A percentile compares a stretch with the other conserved stretches of the same genome.
phyloP scores from a whole-genome alignment of 83 land plant species.

The Picea engelmannii region DNA sequence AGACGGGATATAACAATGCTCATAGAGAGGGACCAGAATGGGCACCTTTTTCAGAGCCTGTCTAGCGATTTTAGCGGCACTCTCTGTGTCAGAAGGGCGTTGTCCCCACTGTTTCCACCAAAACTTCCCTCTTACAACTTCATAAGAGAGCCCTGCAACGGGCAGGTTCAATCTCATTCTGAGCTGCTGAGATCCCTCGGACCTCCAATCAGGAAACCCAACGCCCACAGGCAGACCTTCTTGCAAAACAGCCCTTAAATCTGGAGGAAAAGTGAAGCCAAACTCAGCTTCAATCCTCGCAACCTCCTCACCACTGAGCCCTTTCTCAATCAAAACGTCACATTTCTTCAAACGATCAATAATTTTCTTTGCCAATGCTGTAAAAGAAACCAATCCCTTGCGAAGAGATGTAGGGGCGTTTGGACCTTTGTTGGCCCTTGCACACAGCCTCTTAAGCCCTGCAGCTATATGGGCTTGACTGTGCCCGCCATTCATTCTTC shows the following conservation, averaged over 20 bases:
- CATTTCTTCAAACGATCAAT: conserved; percentile 58
- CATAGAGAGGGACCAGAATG: conserved; percentile 58
- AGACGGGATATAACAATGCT: conserved; percentile 54
- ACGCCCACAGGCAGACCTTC: conserved; percentile 64
- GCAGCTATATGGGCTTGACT: too few species aligned
- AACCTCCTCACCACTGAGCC: conserved; percentile 76
- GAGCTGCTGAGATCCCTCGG: conserved; percentile 39
- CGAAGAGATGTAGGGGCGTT: too few species aligned
- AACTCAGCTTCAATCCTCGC: conserved; percentile 62
- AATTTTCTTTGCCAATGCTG: conserved; percentile 55
- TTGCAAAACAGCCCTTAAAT: conserved; percentile 63
- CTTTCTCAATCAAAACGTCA: conserved; percentile 49
- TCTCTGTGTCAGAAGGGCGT: conserved; percentile 38
- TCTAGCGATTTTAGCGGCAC: conserved; percentile 32
- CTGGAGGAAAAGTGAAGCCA: conserved; percentile 79
- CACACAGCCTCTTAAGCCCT: too few species aligned
- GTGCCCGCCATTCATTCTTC: too few species aligned
- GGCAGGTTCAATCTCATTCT: conserved; percentile 63
- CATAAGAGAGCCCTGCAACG: conserved; percentile 55
- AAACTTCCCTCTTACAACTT: conserved; percentile 53
- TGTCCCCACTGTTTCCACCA: conserved; percentile 90
- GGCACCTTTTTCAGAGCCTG: conserved; percentile 43
- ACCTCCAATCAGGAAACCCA: conserved; percentile 89
- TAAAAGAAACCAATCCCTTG: conserved; percentile 45
- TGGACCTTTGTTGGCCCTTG: too few species aligned